These are phyloP conservation scores for Lactarius sp. DNA, from an alignment of 768 basidiomycete species.

Conservation along the genomic window DNA sequence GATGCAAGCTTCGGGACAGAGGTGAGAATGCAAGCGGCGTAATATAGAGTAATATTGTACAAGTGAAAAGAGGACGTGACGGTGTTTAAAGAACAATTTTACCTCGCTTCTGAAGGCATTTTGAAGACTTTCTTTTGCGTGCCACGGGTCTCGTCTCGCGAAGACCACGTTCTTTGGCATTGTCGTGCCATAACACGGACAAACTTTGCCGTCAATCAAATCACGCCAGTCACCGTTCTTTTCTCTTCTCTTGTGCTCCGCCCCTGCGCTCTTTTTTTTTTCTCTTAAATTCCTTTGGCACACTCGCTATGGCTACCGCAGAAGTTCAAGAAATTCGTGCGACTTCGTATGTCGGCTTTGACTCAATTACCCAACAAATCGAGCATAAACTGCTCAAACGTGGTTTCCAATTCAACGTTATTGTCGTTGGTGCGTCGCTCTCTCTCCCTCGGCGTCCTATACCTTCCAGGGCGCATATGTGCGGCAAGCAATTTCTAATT, in stretches of 20 bases:
- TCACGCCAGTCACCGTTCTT: slow-evolving; percentile 12
- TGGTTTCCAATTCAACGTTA: slow-evolving; percentile 99
- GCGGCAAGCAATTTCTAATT: neutral
- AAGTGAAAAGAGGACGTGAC: neutral
- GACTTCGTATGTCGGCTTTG: slow-evolving; percentile 93
- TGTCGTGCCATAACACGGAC: slow-evolving; percentile 17
- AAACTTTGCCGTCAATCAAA: slow-evolving; percentile 7
- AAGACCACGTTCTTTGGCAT: neutral
- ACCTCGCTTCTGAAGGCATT: neutral
- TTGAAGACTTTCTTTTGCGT: neutral
- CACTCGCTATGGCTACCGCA: slow-evolving; percentile 23
- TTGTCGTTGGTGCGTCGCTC: slow-evolving; percentile 76
- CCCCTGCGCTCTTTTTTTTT: slow-evolving; percentile 3
- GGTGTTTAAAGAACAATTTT: slow-evolving; percentile 1
- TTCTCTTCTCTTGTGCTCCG: neutral
- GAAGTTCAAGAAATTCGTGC: slow-evolving; percentile 75
- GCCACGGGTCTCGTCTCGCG: too few relatives aligned
- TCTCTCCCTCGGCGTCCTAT: neutral
- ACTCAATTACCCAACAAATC: slow-evolving; percentile 95
- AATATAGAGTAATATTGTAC: slow-evolving; percentile 20
- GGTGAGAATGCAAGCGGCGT: slow-evolving; percentile 13
- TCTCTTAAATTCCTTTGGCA: neutral
- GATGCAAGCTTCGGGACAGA: neutral
- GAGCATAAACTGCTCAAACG: slow-evolving; percentile 99
- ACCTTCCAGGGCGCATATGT: neutral